Evolutionary conservation across 2,329 filamentous ascomycete species (phyloP), one percentile per base, ranked within the genome.

Genomic region (Penicillium sp.): DNA sequence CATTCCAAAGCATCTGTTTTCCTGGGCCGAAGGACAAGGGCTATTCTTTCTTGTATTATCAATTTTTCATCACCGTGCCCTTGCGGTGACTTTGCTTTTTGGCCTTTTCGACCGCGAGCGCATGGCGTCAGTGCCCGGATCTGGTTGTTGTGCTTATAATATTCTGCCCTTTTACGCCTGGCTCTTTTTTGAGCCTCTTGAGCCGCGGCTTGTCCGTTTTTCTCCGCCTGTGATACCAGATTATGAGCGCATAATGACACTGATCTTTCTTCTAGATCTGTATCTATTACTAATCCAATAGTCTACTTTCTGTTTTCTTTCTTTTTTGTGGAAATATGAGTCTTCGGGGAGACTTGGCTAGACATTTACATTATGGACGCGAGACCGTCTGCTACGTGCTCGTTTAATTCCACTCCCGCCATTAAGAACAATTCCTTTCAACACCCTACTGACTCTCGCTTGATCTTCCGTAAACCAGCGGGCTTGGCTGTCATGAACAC

Each of bases 221-320:
- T 38, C 57, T 56, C 51, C 55, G 62, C 65, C 47, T 63, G 64
- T 68, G 70, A 73, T 73, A 73, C 69, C 71, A 73, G 67, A 65
- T 68, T 69, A 72, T 61, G 69, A 73, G 69, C 70, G 66, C 55
- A 61, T 48, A 63, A 66, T 55, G 64, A 65, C 55, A 70, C 57
- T 55, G 61, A 62, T 65, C 58, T 68, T 64, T 55, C 60, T 67
- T 68, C 67, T 72, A 58, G 66, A 64, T 64, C 64, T 72, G 67
- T 71, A 71, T 69, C 69, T 72, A 63, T 67, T 65, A 61, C 69
- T 64, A 65, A 66, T 58, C 51, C 63, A 64, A 48, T 38, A 48
- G 61, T 54, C 54, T 31, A 43, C 52, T 59, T 51, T 41, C 20
- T 57, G 35, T 15, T 42, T 55, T 52, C 35, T 45, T 39, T 28